Evolutionary conservation across 345 rosid species (phyloP).

Genomic region (Psidium friedrichsthalianum): DNA sequence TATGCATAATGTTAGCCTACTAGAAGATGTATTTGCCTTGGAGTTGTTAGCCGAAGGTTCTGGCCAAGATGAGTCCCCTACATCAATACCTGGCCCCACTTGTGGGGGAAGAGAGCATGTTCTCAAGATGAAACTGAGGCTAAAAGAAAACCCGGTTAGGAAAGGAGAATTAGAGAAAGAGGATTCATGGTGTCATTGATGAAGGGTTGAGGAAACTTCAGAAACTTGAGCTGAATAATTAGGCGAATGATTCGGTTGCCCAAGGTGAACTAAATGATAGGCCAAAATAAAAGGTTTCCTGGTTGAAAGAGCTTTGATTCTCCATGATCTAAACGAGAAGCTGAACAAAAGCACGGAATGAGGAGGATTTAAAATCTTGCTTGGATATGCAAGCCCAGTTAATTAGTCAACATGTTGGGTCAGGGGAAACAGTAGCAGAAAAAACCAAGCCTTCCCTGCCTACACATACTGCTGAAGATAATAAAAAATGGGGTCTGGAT

Average conservation of each 20-base stretch:
- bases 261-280: conserved; percentile 17
- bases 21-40: conserved; percentile 63
- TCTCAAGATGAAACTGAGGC: conserved; percentile 34
- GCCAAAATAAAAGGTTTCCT: conserved; percentile 11
- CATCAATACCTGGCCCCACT: conserved; percentile 6
- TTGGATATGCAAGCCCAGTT: conserved; percentile 51
- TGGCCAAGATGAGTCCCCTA: conserved; percentile 10
- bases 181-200: conserved; percentile 44
- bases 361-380: conserved; percentile 71
- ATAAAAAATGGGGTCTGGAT: conserved; percentile 6
- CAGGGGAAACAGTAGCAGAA: conserved; percentile 9
- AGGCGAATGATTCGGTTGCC: conserved; percentile 7
- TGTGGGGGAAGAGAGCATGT: conserved; percentile 15
- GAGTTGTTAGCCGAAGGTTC: conserved; percentile 31
- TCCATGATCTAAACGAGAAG: conserved; percentile 55
- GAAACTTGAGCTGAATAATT: conserved; percentile 9
- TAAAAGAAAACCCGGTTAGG: conserved; percentile 36
- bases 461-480: conserved; percentile 13
- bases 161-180: conserved; percentile 43
- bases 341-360: conserved; percentile 68
- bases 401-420: not conserved
- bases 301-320: conserved; percentile 34
- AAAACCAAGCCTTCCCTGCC: conserved; percentile 5
- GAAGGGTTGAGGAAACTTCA: conserved; percentile 51
- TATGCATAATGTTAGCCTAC: conserved; percentile 55